These are phyloP conservation scores for Sindora glabra DNA, from an alignment of 306 rosid genomes.

Conservation along the genomic window DNA sequence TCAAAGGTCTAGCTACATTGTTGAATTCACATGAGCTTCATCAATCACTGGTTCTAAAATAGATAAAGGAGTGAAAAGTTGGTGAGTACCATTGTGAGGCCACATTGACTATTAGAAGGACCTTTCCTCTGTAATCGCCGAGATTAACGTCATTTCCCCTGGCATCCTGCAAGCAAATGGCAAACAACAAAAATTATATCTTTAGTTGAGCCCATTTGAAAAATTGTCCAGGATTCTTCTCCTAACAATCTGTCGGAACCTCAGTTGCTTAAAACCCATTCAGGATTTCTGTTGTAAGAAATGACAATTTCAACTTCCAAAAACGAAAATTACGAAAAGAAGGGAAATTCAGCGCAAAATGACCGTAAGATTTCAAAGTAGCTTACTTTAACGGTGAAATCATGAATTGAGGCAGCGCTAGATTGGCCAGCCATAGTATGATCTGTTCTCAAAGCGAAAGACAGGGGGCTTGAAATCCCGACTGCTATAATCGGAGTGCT, in stretches of 20 bases:
- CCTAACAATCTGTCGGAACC: too few species aligned
- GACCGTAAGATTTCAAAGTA: background rate
- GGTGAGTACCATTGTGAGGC: slow-evolving; percentile 82
- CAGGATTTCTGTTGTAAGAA: too few species aligned
- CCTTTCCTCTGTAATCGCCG: slow-evolving; percentile 80
- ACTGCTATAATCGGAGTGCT: background rate
- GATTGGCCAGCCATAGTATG: slow-evolving; percentile 64
- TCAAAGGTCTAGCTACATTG: background rate
- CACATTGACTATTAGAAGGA: slow-evolving; percentile 81
- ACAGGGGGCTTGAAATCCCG: slow-evolving; percentile 1
- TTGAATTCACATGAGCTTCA: background rate
- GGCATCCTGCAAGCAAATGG: slow-evolving; percentile 55
- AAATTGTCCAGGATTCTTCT: too few species aligned
- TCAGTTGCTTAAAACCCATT: too few species aligned
- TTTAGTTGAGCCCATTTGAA: too few species aligned
- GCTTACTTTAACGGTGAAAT: slow-evolving; percentile 63
- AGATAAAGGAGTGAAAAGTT: background rate
- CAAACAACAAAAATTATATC: too few species aligned
- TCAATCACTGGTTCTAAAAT: background rate
- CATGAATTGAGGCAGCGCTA: slow-evolving; percentile 32
- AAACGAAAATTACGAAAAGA: background rate
- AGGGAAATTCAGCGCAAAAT: background rate
- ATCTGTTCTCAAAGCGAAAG: slow-evolving; percentile 11
- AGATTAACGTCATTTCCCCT: slow-evolving; percentile 82
- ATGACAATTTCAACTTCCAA: too few species aligned